phyloP scores from a whole-genome alignment of 2,329 filamentous ascomycete genomes.

The Cytospora schulzeri region DNA sequence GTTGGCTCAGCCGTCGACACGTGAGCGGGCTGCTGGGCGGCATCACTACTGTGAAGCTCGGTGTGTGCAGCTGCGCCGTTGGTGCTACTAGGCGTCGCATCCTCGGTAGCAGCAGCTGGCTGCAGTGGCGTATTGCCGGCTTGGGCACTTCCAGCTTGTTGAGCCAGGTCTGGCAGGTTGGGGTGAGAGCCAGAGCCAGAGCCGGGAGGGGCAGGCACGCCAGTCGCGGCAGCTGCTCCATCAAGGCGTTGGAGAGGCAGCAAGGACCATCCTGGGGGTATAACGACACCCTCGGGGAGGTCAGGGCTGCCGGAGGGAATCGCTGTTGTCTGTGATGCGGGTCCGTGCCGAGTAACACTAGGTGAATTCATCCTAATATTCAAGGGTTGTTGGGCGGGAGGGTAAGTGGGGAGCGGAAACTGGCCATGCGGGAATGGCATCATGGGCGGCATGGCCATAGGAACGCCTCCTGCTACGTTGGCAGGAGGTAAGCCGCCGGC shows the following conservation, averaged over 20 bases:
- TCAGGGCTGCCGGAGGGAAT: slow-evolving; percentile 64
- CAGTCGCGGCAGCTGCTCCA: slow-evolving; percentile 13
- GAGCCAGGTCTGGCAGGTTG: slow-evolving; percentile 26
- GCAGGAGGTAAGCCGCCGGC: slow-evolving; percentile 2
- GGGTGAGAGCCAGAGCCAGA: slow-evolving; percentile 3
- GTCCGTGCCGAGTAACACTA: slow-evolving; percentile 51
- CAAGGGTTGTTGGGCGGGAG: slow-evolving; percentile 26
- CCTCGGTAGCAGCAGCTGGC: neutral
- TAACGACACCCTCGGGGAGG: slow-evolving; percentile 63
- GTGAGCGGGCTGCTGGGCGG: slow-evolving; percentile 20
- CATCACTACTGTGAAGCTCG: slow-evolving; percentile 3
- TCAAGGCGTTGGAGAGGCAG: slow-evolving; percentile 60
- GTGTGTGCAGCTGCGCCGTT: neutral
- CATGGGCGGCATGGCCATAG: slow-evolving; percentile 28
- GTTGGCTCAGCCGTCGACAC: slow-evolving; percentile 20
- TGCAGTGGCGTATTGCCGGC: neutral
- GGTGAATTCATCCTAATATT: slow-evolving; percentile 43
- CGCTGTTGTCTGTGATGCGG: slow-evolving; percentile 46
- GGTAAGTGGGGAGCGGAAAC: slow-evolving; percentile 23
- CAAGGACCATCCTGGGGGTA: slow-evolving; percentile 67
- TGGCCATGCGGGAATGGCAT: slow-evolving; percentile 31
- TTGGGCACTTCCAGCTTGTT: slow-evolving; percentile 13
- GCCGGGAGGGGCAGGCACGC: neutral
- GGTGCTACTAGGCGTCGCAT: neutral
- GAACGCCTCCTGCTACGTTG: slow-evolving; percentile 4